These are phyloP conservation scores for Isabelozyma rhagii DNA, from an alignment of 805 yeast genomes.

Conservation along the genomic window DNA sequence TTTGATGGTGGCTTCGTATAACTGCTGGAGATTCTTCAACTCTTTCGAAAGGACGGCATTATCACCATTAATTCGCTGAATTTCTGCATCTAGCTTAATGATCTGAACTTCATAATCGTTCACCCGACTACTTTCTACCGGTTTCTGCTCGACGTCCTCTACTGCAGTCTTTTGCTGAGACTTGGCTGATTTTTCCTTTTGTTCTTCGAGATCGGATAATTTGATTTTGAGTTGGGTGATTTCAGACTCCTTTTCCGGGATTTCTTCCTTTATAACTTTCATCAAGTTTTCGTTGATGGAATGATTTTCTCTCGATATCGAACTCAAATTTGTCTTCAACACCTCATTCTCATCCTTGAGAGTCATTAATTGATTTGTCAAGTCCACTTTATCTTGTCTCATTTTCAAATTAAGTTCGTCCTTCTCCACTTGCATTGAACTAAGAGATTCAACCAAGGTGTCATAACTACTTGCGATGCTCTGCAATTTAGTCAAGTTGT, in stretches of 20 bases:
- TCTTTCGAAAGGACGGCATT: constrained; percentile 15
- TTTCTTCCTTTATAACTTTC: constrained; percentile 8
- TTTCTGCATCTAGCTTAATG: constrained; percentile 12
- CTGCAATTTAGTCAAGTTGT: constrained; percentile 4
- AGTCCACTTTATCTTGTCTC: constrained; percentile 6
- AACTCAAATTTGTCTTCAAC: constrained; percentile 3
- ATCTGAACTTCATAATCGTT: constrained; percentile 6
- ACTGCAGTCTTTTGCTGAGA: background rate
- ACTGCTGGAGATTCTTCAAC: constrained; percentile 9
- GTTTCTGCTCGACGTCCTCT: background rate
- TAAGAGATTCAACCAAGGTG: constrained; percentile 4
- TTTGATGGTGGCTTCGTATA: constrained; percentile 12
- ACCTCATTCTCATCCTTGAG: constrained; percentile 8
- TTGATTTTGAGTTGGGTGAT: constrained; percentile 13
- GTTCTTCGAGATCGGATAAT: constrained; percentile 9
- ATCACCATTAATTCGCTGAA: constrained; percentile 14
- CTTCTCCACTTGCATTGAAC: constrained; percentile 8
- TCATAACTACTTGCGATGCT: constrained; percentile 6
- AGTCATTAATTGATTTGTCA: constrained; percentile 7
- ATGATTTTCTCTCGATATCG: constrained; percentile 6
- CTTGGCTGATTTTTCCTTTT: background rate
- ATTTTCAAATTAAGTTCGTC: constrained; percentile 3
- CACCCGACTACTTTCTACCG: constrained; percentile 1
- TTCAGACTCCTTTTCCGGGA: constrained; percentile 22
- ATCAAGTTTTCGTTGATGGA: constrained; percentile 4